A percentile compares a stretch with the other conserved stretches of the same genome.
These are phyloP conservation scores for Ophiostoma angusticollis DNA, from an alignment of 2,329 filamentous ascomycete genomes.

Conservation along the genomic window DNA sequence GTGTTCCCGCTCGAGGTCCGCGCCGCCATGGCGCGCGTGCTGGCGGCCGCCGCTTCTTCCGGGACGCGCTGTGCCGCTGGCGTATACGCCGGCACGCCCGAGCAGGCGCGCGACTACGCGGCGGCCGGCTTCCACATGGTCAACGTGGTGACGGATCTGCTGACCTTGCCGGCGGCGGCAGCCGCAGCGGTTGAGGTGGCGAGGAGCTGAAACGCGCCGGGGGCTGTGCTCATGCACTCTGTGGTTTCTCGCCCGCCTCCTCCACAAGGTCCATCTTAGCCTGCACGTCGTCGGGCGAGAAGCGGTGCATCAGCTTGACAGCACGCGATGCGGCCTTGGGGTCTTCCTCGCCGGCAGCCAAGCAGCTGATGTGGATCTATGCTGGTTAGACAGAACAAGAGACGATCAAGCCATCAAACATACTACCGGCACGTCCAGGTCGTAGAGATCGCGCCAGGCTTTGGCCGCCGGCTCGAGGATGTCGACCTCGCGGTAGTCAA, in stretches of 20 bases:
- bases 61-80: slow-evolving; percentile 54
- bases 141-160: slow-evolving; percentile 42
- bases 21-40: slow-evolving; percentile 44
- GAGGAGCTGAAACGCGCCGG: slow-evolving; percentile 22
- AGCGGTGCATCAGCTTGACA: slow-evolving; percentile 66
- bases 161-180: slow-evolving; percentile 34
- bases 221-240: too few relatives aligned
- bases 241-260: too few relatives aligned
- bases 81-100: slow-evolving; percentile 43
- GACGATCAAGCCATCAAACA: not conserved
- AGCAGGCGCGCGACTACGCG: slow-evolving; percentile 41
- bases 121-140: slow-evolving; percentile 51
- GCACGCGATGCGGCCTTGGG: slow-evolving; percentile 44
- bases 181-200: slow-evolving; percentile 35
- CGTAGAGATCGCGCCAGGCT: slow-evolving; percentile 60
- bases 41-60: slow-evolving; percentile 43
- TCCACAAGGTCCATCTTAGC: slow-evolving; percentile 54
- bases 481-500: slow-evolving; percentile 56
- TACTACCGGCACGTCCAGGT: slow-evolving; percentile 73
- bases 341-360: slow-evolving; percentile 34
- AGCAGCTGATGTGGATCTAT: slow-evolving; percentile 52
- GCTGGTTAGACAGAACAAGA: not conserved
- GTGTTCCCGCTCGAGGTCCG: slow-evolving; percentile 46
- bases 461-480: slow-evolving; percentile 51
- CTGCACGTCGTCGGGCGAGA: slow-evolving; percentile 53